Conservation (phyloP, 345 rosid species). For the Euphorbia pulcherrima region DNA sequence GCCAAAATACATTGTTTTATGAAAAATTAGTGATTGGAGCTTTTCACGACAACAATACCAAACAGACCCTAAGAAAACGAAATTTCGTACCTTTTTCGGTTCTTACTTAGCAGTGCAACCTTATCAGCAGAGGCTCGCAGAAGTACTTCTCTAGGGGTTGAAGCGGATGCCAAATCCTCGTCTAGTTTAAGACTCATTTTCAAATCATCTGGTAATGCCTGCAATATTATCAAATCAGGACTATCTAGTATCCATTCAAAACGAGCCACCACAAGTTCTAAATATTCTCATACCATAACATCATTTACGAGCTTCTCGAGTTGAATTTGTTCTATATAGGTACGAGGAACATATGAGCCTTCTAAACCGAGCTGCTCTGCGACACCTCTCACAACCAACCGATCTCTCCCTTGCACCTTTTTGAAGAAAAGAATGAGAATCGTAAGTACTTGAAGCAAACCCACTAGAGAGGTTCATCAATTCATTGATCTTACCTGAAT, state of each 20-base stretch:
- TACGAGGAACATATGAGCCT: slow-evolving; percentile 80
- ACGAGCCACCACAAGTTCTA: slow-evolving; percentile 6
- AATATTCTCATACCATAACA: slow-evolving; percentile 65
- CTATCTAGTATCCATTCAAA: slow-evolving; percentile 16
- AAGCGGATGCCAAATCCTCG: slow-evolving; percentile 71
- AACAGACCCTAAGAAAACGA: neutral
- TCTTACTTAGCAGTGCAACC: slow-evolving; percentile 64
- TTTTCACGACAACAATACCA: too few species aligned
- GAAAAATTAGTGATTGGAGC: too few species aligned
- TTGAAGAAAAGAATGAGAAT: slow-evolving; percentile 20
- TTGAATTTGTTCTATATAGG: slow-evolving; percentile 96
- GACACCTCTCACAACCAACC: slow-evolving; percentile 49
- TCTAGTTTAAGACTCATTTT: slow-evolving; percentile 76
- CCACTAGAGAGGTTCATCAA: neutral
- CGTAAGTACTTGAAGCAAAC: neutral
- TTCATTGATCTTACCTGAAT: slow-evolving; percentile 85
- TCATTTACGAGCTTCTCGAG: slow-evolving; percentile 95
- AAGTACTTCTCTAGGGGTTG: slow-evolving; percentile 81
- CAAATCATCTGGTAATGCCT: slow-evolving; percentile 96
- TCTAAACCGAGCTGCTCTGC: slow-evolving; percentile 86
- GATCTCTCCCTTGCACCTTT: slow-evolving; percentile 98
- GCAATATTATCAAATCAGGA: slow-evolving; percentile 34
- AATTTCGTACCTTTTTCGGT: slow-evolving; percentile 50
- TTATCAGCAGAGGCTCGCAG: slow-evolving; percentile 65
- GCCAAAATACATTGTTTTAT: too few species aligned